Percentiles rank a stretch among this genome's conserved stretches.
These are phyloP conservation scores for Boechera stricta DNA, from an alignment of 345 rosid species.

Conservation along the genomic window DNA sequence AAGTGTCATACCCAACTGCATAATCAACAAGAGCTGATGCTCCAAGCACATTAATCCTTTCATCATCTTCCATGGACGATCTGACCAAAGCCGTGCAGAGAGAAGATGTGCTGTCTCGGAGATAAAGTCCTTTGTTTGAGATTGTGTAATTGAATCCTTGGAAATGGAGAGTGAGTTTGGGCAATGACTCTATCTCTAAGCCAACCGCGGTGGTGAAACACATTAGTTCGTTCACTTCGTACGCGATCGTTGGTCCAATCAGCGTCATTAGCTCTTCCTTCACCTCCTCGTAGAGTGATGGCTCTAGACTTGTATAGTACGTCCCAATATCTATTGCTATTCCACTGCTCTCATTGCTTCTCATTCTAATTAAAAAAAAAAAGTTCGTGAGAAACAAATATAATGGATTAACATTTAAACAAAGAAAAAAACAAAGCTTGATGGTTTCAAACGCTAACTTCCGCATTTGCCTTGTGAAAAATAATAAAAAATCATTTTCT, in stretches of 20 bases:
- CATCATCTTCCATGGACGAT: slow-evolving; percentile 33
- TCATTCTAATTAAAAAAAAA: slow-evolving; percentile 17
- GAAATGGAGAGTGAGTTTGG: slow-evolving; percentile 36
- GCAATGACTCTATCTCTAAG: slow-evolving; percentile 40
- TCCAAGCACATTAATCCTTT: slow-evolving; percentile 38
- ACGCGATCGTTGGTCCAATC: slow-evolving; percentile 40
- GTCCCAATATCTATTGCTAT: slow-evolving; percentile 45
- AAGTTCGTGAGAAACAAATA: neutral
- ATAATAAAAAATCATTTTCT: neutral
- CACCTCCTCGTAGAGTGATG: slow-evolving; percentile 38
- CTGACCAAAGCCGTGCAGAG: slow-evolving; percentile 41
- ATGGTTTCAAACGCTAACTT: neutral
- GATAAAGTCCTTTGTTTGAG: slow-evolving; percentile 45
- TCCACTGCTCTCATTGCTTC: slow-evolving; percentile 29
- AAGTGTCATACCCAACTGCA: slow-evolving; percentile 42
- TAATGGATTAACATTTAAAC: neutral
- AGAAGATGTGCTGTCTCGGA: slow-evolving; percentile 40
- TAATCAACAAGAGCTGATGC: slow-evolving; percentile 44
- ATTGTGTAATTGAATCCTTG: slow-evolving; percentile 38
- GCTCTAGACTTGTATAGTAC: slow-evolving; percentile 41
- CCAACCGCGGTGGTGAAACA: slow-evolving; percentile 39
- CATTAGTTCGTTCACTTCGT: slow-evolving; percentile 40
- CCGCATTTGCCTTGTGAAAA: neutral
- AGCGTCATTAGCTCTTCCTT: slow-evolving; percentile 34
- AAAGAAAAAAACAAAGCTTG: neutral